Conservation (phyloP, 768 basidiomycete species). For the Solioccasus polychromus region DNA sequence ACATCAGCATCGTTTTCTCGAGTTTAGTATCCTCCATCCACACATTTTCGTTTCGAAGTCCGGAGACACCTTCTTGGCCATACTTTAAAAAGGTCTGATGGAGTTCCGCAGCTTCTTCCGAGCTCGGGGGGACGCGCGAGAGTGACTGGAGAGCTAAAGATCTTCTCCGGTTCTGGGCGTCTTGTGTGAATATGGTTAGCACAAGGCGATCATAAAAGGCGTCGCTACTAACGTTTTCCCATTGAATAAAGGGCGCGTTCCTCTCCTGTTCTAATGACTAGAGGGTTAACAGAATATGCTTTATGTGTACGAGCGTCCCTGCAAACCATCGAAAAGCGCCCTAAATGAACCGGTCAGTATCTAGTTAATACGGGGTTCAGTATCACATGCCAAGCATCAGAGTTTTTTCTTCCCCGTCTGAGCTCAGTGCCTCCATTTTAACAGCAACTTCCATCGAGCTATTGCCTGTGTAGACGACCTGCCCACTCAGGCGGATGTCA, state of each 20-base stretch:
- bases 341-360: conserved; percentile 33
- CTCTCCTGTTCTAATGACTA: conserved; percentile 57
- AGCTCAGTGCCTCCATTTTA: conserved; percentile 68
- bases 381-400: conserved; percentile 52
- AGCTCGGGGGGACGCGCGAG: conserved; percentile 69
- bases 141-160: conserved; percentile 56
- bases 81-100: conserved; percentile 68
- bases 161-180: conserved; percentile 58
- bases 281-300: conserved; percentile 60
- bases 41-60: conserved; percentile 43
- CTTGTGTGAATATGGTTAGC: conserved; percentile 32
- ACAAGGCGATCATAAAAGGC: neutral
- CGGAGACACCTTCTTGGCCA: conserved; percentile 39
- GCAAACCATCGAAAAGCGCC: conserved; percentile 93
- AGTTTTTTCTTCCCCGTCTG: conserved; percentile 52
- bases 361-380: neutral
- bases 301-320: conserved; percentile 65
- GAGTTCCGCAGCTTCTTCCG: conserved; percentile 61
- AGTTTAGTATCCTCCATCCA: conserved; percentile 75
- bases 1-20: conserved; percentile 74
- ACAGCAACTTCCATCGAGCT: conserved; percentile 87
- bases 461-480: conserved; percentile 74
- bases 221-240: conserved; percentile 55
- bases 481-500: conserved; percentile 73
- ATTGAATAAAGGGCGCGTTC: conserved; percentile 61